Base-by-base conservation (phyloP, 2,329 filamentous ascomycete species). In the Penicillium sp. region DNA sequence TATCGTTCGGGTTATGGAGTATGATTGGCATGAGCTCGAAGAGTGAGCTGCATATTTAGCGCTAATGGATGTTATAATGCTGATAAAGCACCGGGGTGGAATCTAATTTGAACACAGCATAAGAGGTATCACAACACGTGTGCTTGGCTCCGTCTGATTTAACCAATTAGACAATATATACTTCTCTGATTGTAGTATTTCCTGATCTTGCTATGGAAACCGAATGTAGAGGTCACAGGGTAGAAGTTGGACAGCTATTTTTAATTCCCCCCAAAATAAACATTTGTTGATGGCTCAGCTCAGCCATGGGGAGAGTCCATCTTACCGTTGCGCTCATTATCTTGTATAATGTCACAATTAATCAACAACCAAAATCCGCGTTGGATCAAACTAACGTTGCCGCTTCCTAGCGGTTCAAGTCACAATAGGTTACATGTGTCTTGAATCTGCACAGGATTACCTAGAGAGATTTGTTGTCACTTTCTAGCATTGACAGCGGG, bases 1-100 rank as follows among this genome's bases (percentile, higher is more conserved):
- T 77, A 87, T 90, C 64, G 88, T 89, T 70, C 84, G 87, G 63
- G 68, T 84, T 65, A 86, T 94, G 82, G 89, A 93, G 79, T 90
- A 93, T 81, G 86, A 83, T 71, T 96, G 91, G 91, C 84, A 85
- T 75, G 56, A 63, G 41, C 7, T 57, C 19, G 23, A 56, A 43
- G 25, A 59, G 21, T 66, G 50, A 65, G 31, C 31, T 23, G 25
- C 21, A 21, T 2, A 6, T 9, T 6, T 2, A 17, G 43, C 5
- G 19, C 31, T 21, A 33, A 15, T 8, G 8, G n/a, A 25, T 35
- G 8, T 15, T 29, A 40, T 27, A 10, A 6, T 38, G 21, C 5
- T n/a, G 13, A 40, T 38, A 19, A 48, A 40, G 33, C 10, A 46
- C n/a, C 4, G 7, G 33, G 6, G 19, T 40, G 23, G 4, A 40